Conservation (phyloP, 495 filamentous ascomycete genomes). For the Xylaria nigripes region DNA sequence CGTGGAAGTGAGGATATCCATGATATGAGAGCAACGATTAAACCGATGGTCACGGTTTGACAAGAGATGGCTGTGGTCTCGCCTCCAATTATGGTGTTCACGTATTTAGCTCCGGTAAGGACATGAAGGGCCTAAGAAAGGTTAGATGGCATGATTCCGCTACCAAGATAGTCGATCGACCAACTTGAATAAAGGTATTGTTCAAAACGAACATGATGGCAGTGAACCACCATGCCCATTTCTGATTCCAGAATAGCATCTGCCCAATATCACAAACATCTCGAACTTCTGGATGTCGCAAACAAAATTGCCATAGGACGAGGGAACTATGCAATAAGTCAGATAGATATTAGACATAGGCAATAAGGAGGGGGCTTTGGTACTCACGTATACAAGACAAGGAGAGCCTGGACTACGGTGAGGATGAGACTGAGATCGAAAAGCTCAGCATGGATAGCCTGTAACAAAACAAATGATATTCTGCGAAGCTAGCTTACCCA, state of each 20-base stretch:
- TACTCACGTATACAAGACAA: slow-evolving; percentile 67
- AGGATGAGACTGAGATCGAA: slow-evolving; percentile 51
- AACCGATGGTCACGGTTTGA: slow-evolving; percentile 61
- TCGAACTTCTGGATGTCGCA: slow-evolving; percentile 76
- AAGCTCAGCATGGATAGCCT: slow-evolving; percentile 9
- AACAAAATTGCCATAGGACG: slow-evolving; percentile 75
- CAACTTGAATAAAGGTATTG: slow-evolving; percentile 77
- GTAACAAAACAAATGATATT: neutral
- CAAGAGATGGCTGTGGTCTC: slow-evolving; percentile 48
- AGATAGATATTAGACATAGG: neutral
- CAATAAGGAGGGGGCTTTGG: neutral
- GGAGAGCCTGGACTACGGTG: slow-evolving; percentile 62
- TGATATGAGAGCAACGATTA: slow-evolving; percentile 61
- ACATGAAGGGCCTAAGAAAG: slow-evolving; percentile 58
- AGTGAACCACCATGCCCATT: slow-evolving; percentile 73
- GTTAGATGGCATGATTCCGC: slow-evolving; percentile 1
- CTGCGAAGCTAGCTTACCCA: slow-evolving; percentile 37
- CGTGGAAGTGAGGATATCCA: slow-evolving; percentile 70
- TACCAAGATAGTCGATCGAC: slow-evolving; percentile 12
- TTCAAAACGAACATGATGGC: slow-evolving; percentile 85
- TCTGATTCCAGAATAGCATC: slow-evolving; percentile 73
- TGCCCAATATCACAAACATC: slow-evolving; percentile 90
- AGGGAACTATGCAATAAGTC: slow-evolving; percentile 44
- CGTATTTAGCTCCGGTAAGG: slow-evolving; percentile 68
- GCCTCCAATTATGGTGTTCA: slow-evolving; percentile 66